Conservation (phyloP, 108 stramenopile genomes). For the Pseudonitzschia multiseries region DNA sequence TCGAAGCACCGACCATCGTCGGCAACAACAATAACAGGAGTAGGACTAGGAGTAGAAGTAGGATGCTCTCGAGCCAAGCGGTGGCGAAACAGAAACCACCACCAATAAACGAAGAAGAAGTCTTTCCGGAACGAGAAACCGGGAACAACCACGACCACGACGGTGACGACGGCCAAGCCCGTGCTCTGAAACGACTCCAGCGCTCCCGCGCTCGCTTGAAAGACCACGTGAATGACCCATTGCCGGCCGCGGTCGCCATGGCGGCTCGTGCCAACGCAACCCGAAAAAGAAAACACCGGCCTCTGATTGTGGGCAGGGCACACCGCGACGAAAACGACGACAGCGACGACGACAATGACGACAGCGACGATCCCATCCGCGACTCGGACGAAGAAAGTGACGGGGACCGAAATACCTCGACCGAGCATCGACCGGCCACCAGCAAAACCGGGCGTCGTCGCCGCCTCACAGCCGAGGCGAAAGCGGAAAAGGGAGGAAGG, state of each 20-base stretch:
- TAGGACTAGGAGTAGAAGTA: no score
- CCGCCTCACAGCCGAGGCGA: not conserved
- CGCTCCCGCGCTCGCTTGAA: slow-evolving; percentile 14
- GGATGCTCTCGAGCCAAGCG: no score
- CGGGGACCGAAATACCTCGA: not conserved
- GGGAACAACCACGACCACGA: no score
- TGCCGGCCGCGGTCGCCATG: not conserved
- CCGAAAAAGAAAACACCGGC: slow-evolving; percentile 1
- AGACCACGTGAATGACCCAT: slow-evolving; percentile 4
- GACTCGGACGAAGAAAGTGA: not conserved
- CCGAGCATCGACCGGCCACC: not conserved
- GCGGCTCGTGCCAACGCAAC: not conserved
- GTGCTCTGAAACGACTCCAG: slow-evolving; percentile 14
- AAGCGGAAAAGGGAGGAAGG: not conserved
- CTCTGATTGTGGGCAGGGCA: not conserved
- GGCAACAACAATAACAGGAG: slow-evolving; percentile 4
- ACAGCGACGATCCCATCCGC: not conserved
- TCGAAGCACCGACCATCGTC: slow-evolving; percentile 12
- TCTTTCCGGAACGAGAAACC: no score
- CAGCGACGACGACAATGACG: not conserved
- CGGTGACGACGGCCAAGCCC: not conserved
- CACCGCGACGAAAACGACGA: slow-evolving; percentile 5
- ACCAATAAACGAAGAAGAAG: no score
- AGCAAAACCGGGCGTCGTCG: not conserved
- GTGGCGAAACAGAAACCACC: no score